Evolutionary conservation across 345 rosid genomes (phyloP), one percentile per base, ranked within the genome.

Genomic region (Barbarea vulgaris): DNA sequence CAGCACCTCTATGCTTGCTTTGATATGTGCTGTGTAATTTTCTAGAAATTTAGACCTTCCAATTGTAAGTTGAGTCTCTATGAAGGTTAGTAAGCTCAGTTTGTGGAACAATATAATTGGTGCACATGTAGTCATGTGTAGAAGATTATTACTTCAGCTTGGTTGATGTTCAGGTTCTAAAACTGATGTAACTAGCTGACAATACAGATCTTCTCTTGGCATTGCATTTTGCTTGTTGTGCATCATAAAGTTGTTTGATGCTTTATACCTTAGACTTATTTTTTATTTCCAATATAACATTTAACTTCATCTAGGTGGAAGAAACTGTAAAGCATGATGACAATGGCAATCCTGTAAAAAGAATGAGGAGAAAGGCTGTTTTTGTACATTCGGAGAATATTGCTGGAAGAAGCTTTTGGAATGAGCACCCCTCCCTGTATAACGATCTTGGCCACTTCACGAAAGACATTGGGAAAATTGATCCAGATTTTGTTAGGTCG

Each of bases 381-480:
- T 73, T 71, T 34, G 68, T 86, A 70, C 92, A 86, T 67, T 74
- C 84, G 3, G 87, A 87, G 77, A 84, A 87, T 50, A 85, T 90
- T 60, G 82, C 91, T 34, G 87, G 83, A 44, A 86, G 67, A 85
- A 80, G 53, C 59, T 88, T 91, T 80, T 94, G 98, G 98, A 90
- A 85, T 83, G 83, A 76, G 75, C 83, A 90, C 8, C 77, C 78
- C 3, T 67, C 73, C 67, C 90, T 91, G 54, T n/a, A 77, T 14
- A 81, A 70, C 48, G 91, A 86, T 70, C 50, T 94, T 64, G 95
- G 97, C 47, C 34, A 56, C 59, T 87, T 91, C 76, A 68, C 82
- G 6, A 76, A 81, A 57, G 89, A 94, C 53, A 66, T 83, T 80
- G 62, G 82, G 57, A 91, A 85, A 78, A 73, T 84, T 67, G 88